Conservation (phyloP, 2,329 filamentous ascomycete species). For the Aphanoascus verrucosus region DNA sequence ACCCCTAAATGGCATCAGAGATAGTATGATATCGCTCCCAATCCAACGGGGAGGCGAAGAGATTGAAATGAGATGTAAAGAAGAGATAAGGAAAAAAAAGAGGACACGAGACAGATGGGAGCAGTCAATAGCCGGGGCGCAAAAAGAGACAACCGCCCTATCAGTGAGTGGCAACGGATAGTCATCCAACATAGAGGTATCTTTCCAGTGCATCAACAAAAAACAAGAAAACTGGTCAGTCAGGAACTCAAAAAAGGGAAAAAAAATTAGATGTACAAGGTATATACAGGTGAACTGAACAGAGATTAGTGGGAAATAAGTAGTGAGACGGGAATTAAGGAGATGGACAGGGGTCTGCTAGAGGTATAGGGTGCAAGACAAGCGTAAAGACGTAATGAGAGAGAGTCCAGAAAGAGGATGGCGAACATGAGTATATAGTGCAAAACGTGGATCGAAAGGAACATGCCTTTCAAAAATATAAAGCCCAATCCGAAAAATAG, state of each 20-base stretch:
- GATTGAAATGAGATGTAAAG: not conserved
- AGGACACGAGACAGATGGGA: not conserved
- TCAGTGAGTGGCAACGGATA: not conserved
- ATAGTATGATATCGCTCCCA: not conserved
- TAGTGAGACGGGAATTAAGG: too few relatives aligned
- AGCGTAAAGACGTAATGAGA: too few relatives aligned
- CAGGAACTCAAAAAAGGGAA: not conserved
- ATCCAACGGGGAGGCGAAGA: not conserved
- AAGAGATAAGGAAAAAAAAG: not conserved
- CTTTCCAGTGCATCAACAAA: not conserved
- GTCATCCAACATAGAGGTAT: not conserved
- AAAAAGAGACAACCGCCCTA: not conserved
- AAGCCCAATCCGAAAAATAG: not conserved
- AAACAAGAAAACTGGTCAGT: not conserved
- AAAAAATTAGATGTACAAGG: not conserved
- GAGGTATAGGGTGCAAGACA: too few relatives aligned
- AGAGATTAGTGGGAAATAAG: not conserved
- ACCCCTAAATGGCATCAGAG: not conserved
- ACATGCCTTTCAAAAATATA: not conserved
- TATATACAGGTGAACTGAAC: not conserved
- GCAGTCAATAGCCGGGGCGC: not conserved
- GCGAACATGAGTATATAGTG: too few relatives aligned
- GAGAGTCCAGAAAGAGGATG: too few relatives aligned
- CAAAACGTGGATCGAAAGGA: too few relatives aligned
- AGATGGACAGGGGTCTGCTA: too few relatives aligned